These are phyloP conservation scores for Tetrahymena borealis DNA, from an alignment of 73 alveolate species.

Conservation along the genomic window DNA sequence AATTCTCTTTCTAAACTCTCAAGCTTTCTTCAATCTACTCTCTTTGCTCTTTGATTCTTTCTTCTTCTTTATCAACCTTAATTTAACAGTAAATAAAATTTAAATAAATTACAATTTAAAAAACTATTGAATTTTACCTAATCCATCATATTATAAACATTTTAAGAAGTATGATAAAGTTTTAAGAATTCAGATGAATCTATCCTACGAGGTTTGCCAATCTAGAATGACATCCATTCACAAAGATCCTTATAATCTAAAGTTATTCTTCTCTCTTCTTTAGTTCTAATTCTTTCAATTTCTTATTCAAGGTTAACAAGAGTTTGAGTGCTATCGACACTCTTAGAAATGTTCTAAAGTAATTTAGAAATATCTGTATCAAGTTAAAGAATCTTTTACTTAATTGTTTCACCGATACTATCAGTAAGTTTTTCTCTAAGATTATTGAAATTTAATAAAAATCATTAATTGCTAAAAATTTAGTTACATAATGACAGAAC, in stretches of 20 bases:
- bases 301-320: not conserved
- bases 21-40: not conserved
- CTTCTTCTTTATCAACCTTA: not conserved
- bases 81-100: not conserved
- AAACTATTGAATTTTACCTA: not conserved
- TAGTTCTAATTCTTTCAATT: not conserved
- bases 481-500: conserved; percentile 60
- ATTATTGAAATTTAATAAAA: not conserved
- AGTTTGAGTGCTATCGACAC: conserved; percentile 53
- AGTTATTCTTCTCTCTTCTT: not conserved
- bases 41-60: not conserved
- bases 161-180: not conserved
- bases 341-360: conserved; percentile 44
- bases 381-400: conserved; percentile 35
- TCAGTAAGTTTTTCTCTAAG: conserved; percentile 20
- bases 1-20: not conserved
- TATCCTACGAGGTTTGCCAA: not conserved
- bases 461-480: not conserved
- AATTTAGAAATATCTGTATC: conserved; percentile 43
- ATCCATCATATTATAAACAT: not conserved
- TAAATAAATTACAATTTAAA: not conserved
- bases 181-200: not conserved
- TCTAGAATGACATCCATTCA: not conserved
- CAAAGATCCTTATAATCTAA: not conserved
- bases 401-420: conserved; percentile 45